Evolutionary conservation across 2,329 filamentous ascomycete genomes (phyloP).

Genomic region (Calonectria naviculata): DNA sequence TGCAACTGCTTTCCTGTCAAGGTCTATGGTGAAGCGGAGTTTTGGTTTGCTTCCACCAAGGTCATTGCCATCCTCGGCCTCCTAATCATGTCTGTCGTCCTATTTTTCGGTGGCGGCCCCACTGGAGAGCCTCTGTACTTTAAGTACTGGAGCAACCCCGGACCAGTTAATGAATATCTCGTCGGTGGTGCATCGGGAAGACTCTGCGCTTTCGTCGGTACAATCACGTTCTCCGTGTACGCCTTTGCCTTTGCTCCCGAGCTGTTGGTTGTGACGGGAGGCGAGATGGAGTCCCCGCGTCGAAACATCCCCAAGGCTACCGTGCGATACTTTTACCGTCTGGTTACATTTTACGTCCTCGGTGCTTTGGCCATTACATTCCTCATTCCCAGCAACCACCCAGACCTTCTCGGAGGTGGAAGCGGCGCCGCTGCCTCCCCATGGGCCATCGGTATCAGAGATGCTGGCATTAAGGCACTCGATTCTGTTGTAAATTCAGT

Average conservation of each 20-base stretch:
- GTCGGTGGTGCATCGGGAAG: slow-evolving; percentile 49
- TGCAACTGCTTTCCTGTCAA: slow-evolving; percentile 54
- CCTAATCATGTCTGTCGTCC: slow-evolving; percentile 61
- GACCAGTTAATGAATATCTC: slow-evolving; percentile 48
- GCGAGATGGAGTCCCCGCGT: slow-evolving; percentile 50
- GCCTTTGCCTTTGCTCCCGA: slow-evolving; percentile 46
- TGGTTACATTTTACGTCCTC: slow-evolving; percentile 22
- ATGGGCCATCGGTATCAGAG: slow-evolving; percentile 64
- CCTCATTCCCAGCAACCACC: slow-evolving; percentile 12
- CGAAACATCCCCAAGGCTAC: slow-evolving; percentile 42
- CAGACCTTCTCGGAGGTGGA: slow-evolving; percentile 2
- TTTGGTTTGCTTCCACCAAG: slow-evolving; percentile 61
- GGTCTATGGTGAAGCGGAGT: slow-evolving; percentile 65
- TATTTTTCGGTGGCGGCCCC: slow-evolving; percentile 59
- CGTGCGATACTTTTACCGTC: slow-evolving; percentile 23
- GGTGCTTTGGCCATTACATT: slow-evolving; percentile 17
- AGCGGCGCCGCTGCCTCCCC: slow-evolving; percentile 56
- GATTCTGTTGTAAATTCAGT: slow-evolving; percentile 64
- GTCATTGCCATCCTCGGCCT: slow-evolving; percentile 61
- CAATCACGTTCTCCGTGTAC: slow-evolving; percentile 57
- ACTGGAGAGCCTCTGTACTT: slow-evolving; percentile 57
- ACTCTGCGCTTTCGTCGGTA: slow-evolving; percentile 56
- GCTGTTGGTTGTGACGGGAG: slow-evolving; percentile 46
- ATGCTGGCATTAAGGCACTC: slow-evolving; percentile 56
- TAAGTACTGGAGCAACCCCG: slow-evolving; percentile 56